Conservation (phyloP, 352 stramenopile genomes). For the Globisporangium okanoganense region DNA sequence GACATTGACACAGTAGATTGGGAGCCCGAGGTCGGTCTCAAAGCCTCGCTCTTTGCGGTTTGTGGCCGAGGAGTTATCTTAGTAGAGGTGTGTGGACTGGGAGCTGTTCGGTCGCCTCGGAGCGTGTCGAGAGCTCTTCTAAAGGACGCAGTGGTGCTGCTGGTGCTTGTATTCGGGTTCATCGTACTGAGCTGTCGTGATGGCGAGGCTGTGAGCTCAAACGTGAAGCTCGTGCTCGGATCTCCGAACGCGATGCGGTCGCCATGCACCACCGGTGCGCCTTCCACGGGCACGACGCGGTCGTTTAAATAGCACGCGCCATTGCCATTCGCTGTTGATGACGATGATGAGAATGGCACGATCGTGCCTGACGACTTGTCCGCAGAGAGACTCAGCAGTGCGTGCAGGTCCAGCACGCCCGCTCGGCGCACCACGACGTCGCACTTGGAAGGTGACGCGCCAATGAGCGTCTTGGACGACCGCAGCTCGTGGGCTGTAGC, state of each 20-base stretch:
- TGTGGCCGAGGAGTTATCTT: neutral
- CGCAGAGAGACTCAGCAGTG: slow-evolving; percentile 40
- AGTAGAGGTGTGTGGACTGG: neutral
- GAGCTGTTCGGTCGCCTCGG: slow-evolving; percentile 28
- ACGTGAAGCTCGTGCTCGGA: slow-evolving; percentile 41
- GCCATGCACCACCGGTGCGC: slow-evolving; percentile 47
- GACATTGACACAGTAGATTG: slow-evolving; percentile 14
- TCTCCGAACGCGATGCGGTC: slow-evolving; percentile 56
- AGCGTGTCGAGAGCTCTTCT: slow-evolving; percentile 43
- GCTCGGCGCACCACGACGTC: slow-evolving; percentile 45
- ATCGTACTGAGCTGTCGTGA: neutral
- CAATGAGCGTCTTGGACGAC: slow-evolving; percentile 65
- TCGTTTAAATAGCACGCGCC: slow-evolving; percentile 56
- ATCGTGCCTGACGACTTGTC: slow-evolving; percentile 37
- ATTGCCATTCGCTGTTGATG: slow-evolving; percentile 8
- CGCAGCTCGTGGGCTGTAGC: slow-evolving; percentile 30
- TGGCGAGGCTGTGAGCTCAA: slow-evolving; percentile 28
- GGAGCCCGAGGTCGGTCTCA: slow-evolving; percentile 7
- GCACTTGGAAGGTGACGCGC: slow-evolving; percentile 36
- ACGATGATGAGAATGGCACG: slow-evolving; percentile 38
- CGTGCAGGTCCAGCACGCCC: slow-evolving; percentile 52
- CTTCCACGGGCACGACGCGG: slow-evolving; percentile 30
- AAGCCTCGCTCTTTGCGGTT: neutral
- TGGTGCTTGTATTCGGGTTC: slow-evolving; percentile 7
- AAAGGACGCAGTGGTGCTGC: slow-evolving; percentile 29